Evolutionary conservation across 164 flowering plant species (phyloP), one percentile per base, ranked within the genome.

Genomic region (Berberis thunbergii): DNA sequence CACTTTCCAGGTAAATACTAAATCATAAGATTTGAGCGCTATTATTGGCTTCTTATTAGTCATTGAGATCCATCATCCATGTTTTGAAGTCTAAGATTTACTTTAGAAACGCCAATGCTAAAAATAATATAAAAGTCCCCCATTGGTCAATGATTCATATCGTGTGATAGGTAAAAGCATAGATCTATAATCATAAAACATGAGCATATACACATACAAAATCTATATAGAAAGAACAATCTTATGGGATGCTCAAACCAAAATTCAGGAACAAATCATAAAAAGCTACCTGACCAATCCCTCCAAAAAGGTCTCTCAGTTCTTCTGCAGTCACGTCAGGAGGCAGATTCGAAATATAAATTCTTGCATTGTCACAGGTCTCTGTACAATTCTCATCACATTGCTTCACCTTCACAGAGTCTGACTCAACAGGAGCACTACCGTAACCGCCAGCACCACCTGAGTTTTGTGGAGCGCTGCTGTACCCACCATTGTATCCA

Each of bases 271-370:
- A 48, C 50, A 48, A n/a, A 41, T 55, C 39, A 61, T 41, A 45
- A 7, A 12, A 26, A 42, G 3, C 81, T 84, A 89, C 99, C 80
- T 87, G 96, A 66, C 99, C 99, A 78, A 95, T 95, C 77, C 99
- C 96, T 62, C 93, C 97, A 78, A 95, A 95, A 70, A 91, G 91
- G 3, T 91, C 93, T 72, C 67, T 75, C 49, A 95, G 76, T 73
- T 95, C 99, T 2, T 95, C 99, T 39, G 62, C 60, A 10, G 97
- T 86, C 49, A 88, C 95, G 84, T 95, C 95, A 4, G 89, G 87
- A 12, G 98, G 99, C 83, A 95, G 76, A 76, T 95, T 95, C 10
- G 99, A 91, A 43, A 95, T 89, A 70, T 91, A 95, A 63, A 95
- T 95, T 73, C 99, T 80, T 38, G 93, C 61, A 64, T 95, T 95